Conservation (phyloP, 2,329 filamentous ascomycete species). For the Pezicula radicicola region DNA sequence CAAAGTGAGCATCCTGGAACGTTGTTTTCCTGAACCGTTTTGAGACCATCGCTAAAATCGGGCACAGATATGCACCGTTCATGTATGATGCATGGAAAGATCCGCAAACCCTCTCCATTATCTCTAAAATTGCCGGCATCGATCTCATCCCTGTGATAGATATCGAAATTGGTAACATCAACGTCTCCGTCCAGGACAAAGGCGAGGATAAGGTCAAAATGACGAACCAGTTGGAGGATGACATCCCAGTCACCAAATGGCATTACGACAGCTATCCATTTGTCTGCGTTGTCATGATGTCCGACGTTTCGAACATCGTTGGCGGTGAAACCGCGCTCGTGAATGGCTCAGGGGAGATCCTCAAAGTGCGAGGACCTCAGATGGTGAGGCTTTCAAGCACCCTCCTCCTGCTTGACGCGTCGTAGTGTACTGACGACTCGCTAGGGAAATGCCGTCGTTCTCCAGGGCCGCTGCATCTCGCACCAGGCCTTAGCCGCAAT, state of each 20-base stretch:
- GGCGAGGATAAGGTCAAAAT: not conserved
- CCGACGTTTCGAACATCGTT: slow-evolving; percentile 36
- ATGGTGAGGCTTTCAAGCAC: slow-evolving; percentile 26
- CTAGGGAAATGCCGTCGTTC: slow-evolving; percentile 28
- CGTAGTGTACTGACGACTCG: not conserved
- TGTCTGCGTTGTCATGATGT: slow-evolving; percentile 43
- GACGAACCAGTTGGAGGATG: not conserved
- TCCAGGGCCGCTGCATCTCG: slow-evolving; percentile 36
- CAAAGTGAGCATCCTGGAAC: slow-evolving; percentile 38
- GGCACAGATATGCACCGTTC: not conserved
- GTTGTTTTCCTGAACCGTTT: not conserved
- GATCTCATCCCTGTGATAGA: slow-evolving; percentile 49
- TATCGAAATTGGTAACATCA: slow-evolving; percentile 52
- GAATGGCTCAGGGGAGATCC: slow-evolving; percentile 39
- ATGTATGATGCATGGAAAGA: slow-evolving; percentile 50
- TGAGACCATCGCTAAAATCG: not conserved
- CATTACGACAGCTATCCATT: slow-evolving; percentile 42
- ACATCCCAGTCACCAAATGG: slow-evolving; percentile 29
- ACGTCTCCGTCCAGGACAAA: slow-evolving; percentile 37
- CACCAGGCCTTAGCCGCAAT: slow-evolving; percentile 33
- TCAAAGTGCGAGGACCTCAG: slow-evolving; percentile 33
- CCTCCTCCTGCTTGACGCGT: not conserved
- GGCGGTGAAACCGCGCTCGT: slow-evolving; percentile 54
- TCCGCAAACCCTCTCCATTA: slow-evolving; percentile 43
- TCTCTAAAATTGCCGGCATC: slow-evolving; percentile 49